phyloP scores from a whole-genome alignment of 2,329 filamentous ascomycete genomes.

The Fusarium begoniae region DNA sequence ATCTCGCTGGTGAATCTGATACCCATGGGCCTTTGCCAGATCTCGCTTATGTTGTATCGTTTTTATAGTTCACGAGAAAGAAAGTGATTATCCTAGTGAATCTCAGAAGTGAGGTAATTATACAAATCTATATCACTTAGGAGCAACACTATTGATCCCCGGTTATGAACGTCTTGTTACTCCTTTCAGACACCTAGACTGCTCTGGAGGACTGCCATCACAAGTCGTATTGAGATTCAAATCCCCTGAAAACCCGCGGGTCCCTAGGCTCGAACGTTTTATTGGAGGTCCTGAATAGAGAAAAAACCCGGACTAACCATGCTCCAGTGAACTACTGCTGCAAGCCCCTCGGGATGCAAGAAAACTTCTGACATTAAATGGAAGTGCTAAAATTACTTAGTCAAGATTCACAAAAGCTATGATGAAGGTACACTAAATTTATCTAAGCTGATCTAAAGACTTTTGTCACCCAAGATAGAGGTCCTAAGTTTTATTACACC shows the following conservation, averaged over 20 bases:
- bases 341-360: not conserved
- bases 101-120: not conserved
- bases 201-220: slow-evolving; percentile 9
- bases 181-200: slow-evolving; percentile 4
- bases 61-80: not conserved
- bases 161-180: not conserved
- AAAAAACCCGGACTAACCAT: slow-evolving; percentile 35
- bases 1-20: slow-evolving; percentile 25
- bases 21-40: slow-evolving; percentile 13
- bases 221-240: not conserved
- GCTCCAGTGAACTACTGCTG: slow-evolving; percentile 30
- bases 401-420: no score
- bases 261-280: slow-evolving; percentile 1
- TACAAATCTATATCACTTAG: not conserved
- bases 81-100: not conserved
- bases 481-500: no score
- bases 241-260: slow-evolving; percentile 17
- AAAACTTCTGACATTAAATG: no score
- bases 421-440: no score
- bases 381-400: no score
- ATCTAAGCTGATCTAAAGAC: no score
- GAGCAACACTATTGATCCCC: not conserved
- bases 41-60: slow-evolving; percentile 18
- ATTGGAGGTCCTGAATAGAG: slow-evolving; percentile 19
- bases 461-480: no score